These are phyloP conservation scores for Plantago coronopus DNA, from an alignment of 305 asterid genomes.

Conservation along the genomic window DNA sequence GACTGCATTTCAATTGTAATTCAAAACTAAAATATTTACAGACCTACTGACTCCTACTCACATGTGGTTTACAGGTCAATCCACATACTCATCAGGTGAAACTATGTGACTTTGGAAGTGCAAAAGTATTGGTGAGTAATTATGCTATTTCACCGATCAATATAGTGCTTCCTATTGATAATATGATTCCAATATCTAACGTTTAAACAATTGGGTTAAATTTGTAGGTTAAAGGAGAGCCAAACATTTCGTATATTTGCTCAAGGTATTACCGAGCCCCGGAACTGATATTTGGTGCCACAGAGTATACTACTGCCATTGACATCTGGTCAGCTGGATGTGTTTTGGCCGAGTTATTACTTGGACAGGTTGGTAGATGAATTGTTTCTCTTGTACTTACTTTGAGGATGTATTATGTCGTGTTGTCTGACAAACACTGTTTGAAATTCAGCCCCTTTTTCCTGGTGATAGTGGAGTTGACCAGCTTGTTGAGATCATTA, in stretches of 20 bases:
- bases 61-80: slow-evolving; percentile 49
- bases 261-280: slow-evolving; percentile 81
- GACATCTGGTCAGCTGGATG: slow-evolving; percentile 93
- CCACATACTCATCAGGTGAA: slow-evolving; percentile 87
- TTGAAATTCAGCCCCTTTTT: slow-evolving; percentile 57
- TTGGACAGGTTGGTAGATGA: slow-evolving; percentile 57
- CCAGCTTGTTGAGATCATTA: slow-evolving; percentile 73
- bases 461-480: slow-evolving; percentile 82
- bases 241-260: slow-evolving; percentile 77
- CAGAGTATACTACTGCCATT: slow-evolving; percentile 68
- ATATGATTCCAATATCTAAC: slow-evolving; percentile 12
- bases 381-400: not conserved
- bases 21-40: not conserved
- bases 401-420: slow-evolving; percentile 5
- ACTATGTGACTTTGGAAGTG: slow-evolving; percentile 90
- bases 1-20: not conserved
- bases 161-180: slow-evolving; percentile 7
- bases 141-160: not conserved
- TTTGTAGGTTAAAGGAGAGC: slow-evolving; percentile 68
- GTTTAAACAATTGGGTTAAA: slow-evolving; percentile 10
- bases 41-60: slow-evolving; percentile 15
- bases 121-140: slow-evolving; percentile 69
- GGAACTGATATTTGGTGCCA: slow-evolving; percentile 76
- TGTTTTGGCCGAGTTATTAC: slow-evolving; percentile 69
- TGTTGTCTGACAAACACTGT: slow-evolving; percentile 17